Evolutionary conservation across 2,329 filamentous ascomycete genomes (phyloP).

Genomic region (Botryotinia calthae): DNA sequence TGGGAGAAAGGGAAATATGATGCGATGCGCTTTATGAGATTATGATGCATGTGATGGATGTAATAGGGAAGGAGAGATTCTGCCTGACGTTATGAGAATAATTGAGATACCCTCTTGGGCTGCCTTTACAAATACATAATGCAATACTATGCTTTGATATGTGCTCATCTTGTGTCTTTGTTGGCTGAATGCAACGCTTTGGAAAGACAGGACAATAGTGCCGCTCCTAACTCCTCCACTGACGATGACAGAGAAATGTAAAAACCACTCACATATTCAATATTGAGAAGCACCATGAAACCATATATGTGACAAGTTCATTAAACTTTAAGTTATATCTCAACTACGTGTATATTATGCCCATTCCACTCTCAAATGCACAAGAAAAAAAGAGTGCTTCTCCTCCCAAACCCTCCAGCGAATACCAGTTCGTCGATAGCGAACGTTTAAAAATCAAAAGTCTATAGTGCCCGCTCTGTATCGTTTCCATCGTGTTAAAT

Average conservation of each 20-base stretch:
- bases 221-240: background rate
- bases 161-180: too few relatives aligned
- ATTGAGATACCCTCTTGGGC: background rate
- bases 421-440: slow-evolving; percentile 1
- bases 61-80: background rate
- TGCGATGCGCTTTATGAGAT: background rate
- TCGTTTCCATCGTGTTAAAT: slow-evolving; percentile 15
- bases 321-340: slow-evolving; percentile 15
- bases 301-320: slow-evolving; percentile 5
- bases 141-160: background rate
- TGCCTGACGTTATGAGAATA: background rate
- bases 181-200: too few relatives aligned
- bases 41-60: background rate
- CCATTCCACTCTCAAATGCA: slow-evolving; percentile 9
- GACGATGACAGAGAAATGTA: background rate
- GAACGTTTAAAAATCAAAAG: slow-evolving; percentile 11
- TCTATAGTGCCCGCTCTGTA: slow-evolving; percentile 13
- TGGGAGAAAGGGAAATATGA: background rate
- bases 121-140: background rate
- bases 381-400: background rate
- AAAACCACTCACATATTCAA: background rate
- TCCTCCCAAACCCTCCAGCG: background rate
- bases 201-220: too few relatives aligned
- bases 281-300: background rate
- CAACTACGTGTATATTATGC: slow-evolving; percentile 13